These are phyloP conservation scores for Ustilago loliicola DNA, from an alignment of 1,284 basidiomycete species.

Conservation along the genomic window DNA sequence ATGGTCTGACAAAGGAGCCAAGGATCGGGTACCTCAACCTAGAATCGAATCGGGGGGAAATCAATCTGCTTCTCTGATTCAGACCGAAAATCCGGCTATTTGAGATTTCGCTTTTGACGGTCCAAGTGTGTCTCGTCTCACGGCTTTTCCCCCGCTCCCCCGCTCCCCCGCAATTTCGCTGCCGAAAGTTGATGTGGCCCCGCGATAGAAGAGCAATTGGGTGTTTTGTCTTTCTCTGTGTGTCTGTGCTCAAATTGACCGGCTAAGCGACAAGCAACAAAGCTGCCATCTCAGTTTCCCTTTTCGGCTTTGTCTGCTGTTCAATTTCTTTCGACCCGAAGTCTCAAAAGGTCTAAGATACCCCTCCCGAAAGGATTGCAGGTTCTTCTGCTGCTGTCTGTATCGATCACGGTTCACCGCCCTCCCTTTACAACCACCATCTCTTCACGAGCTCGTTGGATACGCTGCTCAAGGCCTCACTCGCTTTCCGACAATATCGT, in stretches of 20 bases:
- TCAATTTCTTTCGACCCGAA: background rate
- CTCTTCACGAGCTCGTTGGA: background rate
- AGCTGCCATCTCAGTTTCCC: background rate
- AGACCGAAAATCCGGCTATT: slow-evolving; percentile 18
- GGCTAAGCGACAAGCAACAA: slow-evolving; percentile 3
- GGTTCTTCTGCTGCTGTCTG: background rate
- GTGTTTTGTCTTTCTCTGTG: background rate
- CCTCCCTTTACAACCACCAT: background rate
- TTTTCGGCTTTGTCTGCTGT: slow-evolving; percentile 4
- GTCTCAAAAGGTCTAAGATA: background rate
- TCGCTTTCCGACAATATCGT: background rate
- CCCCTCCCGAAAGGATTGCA: too few relatives aligned
- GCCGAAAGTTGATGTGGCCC: background rate
- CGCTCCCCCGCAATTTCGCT: slow-evolving; percentile 23
- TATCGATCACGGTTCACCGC: too few relatives aligned
- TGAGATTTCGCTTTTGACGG: slow-evolving; percentile 33
- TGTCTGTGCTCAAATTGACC: slow-evolving; percentile 4
- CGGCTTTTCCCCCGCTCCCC: slow-evolving; percentile 6
- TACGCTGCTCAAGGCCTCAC: background rate
- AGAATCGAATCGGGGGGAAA: background rate
- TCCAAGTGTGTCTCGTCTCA: background rate
- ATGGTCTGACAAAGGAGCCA: background rate
- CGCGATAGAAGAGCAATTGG: background rate
- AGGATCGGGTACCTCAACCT: background rate
- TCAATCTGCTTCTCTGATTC: background rate